Base-by-base conservation (phyloP, 179 eudicot species). In the Drosera spatulata region DNA sequence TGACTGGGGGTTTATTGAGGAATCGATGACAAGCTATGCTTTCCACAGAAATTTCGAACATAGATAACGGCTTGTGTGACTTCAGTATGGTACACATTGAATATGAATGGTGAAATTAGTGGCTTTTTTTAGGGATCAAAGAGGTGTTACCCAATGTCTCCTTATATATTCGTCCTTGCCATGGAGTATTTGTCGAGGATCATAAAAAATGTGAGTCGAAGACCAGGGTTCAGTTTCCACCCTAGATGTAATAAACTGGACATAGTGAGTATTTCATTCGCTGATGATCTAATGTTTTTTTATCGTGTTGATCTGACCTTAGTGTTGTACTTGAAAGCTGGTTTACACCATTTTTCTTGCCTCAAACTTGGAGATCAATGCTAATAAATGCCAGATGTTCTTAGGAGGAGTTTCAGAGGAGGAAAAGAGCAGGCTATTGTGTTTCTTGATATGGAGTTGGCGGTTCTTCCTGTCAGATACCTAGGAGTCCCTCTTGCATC, bases 271-370 rank as follows among this genome's bases (percentile, higher is more conserved):
- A 2, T 58, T 2, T 12, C 9, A 0, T 58, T 58, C 42, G 61
- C 61, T 39, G 50, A 58, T 58, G 61, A 58, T 43, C 13, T 58
- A 12, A 14, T 42, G 2, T 6, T 58, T 3, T 58, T 58, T 13
- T 2, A 47, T 38, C 11, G 50, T 5, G 61, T 37, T 12, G 61
- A 58, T 41, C 2, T 2, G 2, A 0, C 3, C 8, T 58, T 49
- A 10, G 22, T 58, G 45, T 42, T 6, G 4, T 42, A 3, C 4
- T 3, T 42, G 45, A 42, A 42, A 3, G 45, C 3, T 42, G 4
- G 45, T 3, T 6, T 42, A 3, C 6, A 3, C 6, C 45, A 42
- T 6, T 42, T 42, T 42, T 3, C 4, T 3, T 3, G 45, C 3
- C 6, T 42, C n/a, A n/a, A n/a, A 42, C 6, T 6, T 42, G 45